phyloP scores from a whole-genome alignment of 2,329 filamentous ascomycete species.

The Penicillium vulpinum region DNA sequence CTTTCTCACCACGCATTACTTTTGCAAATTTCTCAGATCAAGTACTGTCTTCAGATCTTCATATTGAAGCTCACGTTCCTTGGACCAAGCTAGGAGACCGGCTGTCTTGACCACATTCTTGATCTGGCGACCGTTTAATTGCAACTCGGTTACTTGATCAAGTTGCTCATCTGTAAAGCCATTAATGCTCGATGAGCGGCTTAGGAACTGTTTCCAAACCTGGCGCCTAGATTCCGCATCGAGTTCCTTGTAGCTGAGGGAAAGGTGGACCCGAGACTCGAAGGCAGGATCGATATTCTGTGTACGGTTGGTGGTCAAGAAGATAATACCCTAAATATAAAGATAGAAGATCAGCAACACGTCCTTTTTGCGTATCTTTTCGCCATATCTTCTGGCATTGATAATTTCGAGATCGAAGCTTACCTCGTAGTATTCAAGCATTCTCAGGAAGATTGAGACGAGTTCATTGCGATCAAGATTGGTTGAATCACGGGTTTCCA shows the following conservation, averaged over 20 bases:
- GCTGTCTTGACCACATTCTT: conserved; percentile 49
- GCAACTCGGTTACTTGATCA: conserved; percentile 22
- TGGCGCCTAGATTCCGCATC: conserved; percentile 36
- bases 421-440: conserved; percentile 33
- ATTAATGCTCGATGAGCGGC: conserved; percentile 12
- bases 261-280: conserved; percentile 47
- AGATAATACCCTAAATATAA: conserved; percentile 46
- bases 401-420: background rate
- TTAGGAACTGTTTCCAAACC: conserved; percentile 50
- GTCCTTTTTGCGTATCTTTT: background rate
- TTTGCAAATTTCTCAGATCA: background rate
- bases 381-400: background rate
- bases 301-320: conserved; percentile 55
- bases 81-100: conserved; percentile 38
- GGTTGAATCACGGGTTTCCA: conserved; percentile 38
- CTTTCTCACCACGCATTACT: background rate
- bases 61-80: conserved; percentile 18
- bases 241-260: conserved; percentile 43
- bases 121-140: conserved; percentile 43
- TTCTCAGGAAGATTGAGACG: conserved; percentile 41
- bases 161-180: conserved; percentile 25
- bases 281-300: conserved; percentile 54
- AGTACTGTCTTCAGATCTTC: conserved; percentile 25
- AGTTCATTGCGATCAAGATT: conserved; percentile 50
- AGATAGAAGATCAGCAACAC: conserved; percentile 37